Base-by-base conservation (phyloP, 1,284 basidiomycete genomes). In the Marasmius fiardii region DNA sequence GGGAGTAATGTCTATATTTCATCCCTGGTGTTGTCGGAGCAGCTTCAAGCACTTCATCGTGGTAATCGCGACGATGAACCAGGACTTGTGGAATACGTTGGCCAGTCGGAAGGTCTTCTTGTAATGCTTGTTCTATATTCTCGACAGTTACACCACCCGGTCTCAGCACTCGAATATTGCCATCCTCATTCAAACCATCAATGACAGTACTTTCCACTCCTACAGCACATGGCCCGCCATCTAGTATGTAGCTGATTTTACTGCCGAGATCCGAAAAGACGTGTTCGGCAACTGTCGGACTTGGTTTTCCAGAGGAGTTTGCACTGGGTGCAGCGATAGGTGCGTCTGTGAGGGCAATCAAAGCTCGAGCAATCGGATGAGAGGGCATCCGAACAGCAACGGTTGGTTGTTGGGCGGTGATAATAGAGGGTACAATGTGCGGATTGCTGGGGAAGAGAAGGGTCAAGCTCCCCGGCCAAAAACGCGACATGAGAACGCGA, bases 1-100 rank as follows among this genome's bases (percentile, higher is more conserved):
- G 96, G 24, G 95, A 92, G 69, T 99, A 99, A 74, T 99, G 97
- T 52, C 91, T 83, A 70, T 99, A 99, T 74, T 99, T 99, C 95
- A 98, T 98, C n/a, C 97, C 97, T 0, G 97, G 97, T 0, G 97
- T 99, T 1, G 93, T 95, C 1, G 96, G 96, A 0, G 86, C 82
- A 48, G 77, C 75, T 67, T 92, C 88, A 58, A 90, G 74, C 20
- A 69, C 71, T 45, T 80, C 75, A 62, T 90, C 88, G 33, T 71
- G 64, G 64, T 86, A 93, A 68, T 93, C 90, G 20, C 90, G 81
- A 52, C 80, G 75, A 65, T 92, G 86, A 7, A 93, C 90, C 47
- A 92, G 74, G 21, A 93, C 87, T 23, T 71, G 76, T 14, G 84
- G 83, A 16, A 71, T 64, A 18, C 53, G 68, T 2, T 62, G 64